Base-by-base conservation (phyloP, 2,329 filamentous ascomycete species). In the Zymoseptoria brevis region DNA sequence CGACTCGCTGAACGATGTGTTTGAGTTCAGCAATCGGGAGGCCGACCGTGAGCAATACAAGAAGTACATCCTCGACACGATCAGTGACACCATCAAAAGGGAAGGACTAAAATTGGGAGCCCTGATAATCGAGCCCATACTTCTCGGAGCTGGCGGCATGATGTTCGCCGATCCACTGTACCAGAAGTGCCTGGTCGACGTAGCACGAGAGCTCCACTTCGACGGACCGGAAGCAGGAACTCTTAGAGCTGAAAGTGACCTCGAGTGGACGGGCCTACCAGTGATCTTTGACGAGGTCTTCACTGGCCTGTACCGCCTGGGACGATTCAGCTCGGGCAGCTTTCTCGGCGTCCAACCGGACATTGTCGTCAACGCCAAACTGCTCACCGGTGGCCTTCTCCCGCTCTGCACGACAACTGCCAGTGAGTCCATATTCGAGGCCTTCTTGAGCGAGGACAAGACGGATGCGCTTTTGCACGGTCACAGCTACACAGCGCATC, bases 251-350 rank as follows among this genome's bases (percentile, higher is more conserved):
- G n/a, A n/a, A n/a, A n/a, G n/a, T n/a, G n/a, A n/a, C n/a, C n/a
- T 66, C 8, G 64, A 76, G 29, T 95, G 90, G 90, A 79, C 79
- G 1, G 89, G 90, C 1, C 80, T 95, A 3, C 90, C 90, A 0
- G 76, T 95, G 48, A 79, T 95, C 65, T 90, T 90, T 64, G 90
- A 96, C 69, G 90, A 95, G 71, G 90, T 95, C 41, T 95, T 96
- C 74, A 93, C 89, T 0, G 90, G 90, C 1, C 77, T 95, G 4
- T 92, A 92, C 71, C 88, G 90, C 11, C 83, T 96, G 0, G 90
- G 90, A 1, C 83, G 85, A 48, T 84, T 87, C 69, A 85, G 83
- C 1, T 80, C 89, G 0, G 83, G 87, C 0, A 86, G 85, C 0
- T 88, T 93, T 72, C 80, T 95, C 2, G 77, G 78, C 4, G 75